Evolutionary conservation across 768 basidiomycete genomes (phyloP).

Genomic region (Pleurotus pulmonarius): DNA sequence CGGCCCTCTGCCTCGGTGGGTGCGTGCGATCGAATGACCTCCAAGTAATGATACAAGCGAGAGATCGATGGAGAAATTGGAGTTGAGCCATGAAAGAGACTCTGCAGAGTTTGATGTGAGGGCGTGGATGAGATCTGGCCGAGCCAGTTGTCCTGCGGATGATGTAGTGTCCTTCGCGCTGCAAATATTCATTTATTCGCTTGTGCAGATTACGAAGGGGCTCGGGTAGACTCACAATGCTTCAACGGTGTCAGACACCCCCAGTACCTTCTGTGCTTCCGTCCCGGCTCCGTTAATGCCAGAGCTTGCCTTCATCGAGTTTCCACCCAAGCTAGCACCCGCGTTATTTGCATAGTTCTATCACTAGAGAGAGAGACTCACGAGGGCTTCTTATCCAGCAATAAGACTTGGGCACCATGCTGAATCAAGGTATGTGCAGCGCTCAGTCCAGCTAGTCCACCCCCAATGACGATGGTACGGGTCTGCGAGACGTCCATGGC

Average conservation of each 20-base stretch:
- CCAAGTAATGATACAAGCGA: conserved; percentile 21
- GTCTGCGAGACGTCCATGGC: neutral
- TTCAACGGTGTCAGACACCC: conserved; percentile 15
- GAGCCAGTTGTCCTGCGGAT: conserved; percentile 18
- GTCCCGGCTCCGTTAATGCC: conserved; percentile 24
- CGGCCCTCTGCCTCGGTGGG: conserved; percentile 20
- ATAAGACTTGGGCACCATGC: conserved; percentile 64
- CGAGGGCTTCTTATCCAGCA: conserved; percentile 48
- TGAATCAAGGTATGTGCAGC: conserved; percentile 80
- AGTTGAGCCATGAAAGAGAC: conserved; percentile 21
- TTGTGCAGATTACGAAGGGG: neutral
- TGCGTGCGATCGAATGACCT: conserved; percentile 17
- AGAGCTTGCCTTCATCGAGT: conserved; percentile 25
- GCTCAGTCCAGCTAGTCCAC: conserved; percentile 65
- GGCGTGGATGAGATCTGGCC: conserved; percentile 19
- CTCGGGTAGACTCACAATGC: conserved; percentile 13
- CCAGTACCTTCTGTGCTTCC: conserved; percentile 14
- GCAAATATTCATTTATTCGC: neutral
- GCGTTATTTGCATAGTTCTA: neutral
- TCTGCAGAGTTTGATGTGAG: conserved; percentile 21
- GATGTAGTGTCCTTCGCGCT: conserved; percentile 16
- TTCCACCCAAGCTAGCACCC: conserved; percentile 16
- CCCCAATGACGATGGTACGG: conserved; percentile 50
- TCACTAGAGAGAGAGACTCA: conserved; percentile 5
- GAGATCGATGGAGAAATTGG: conserved; percentile 19